Evolutionary conservation across 495 filamentous ascomycete species (phyloP), one percentile per base, ranked within the genome.

Genomic region (Trichoderma virens): DNA sequence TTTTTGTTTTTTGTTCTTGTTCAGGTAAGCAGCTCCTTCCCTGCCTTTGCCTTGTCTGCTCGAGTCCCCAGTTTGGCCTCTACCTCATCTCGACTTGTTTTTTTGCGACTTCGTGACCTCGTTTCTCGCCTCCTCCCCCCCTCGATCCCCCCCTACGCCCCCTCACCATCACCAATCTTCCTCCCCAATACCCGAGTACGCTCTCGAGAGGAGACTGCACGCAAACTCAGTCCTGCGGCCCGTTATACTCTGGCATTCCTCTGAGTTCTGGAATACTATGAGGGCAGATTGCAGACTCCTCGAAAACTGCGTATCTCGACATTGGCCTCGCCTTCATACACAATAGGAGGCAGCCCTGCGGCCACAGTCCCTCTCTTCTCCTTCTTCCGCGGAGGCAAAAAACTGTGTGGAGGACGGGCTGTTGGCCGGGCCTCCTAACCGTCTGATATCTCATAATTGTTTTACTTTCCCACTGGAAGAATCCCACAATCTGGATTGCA

Each of bases 21-120:
- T 56, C 51, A 56, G 51, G 51, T 56, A 56, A 56, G 51, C 51
- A 56, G 25, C 8, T 56, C 51, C 25, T 56, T 56, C 51, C 51
- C 27, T 56, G 51, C 1, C 23, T 5, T 56, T 9, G 27, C 2
- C 51, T 30, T 18, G 4, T 56, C 51, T n/a, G 23, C 51, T 56
- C 51, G 23, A 30, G 14, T 9, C 20, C 9, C 25, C 51, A 56
- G 6, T 47, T 9, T 30, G 51, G 51, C 16, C 25, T 56, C 27
- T 13, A 16, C 51, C 11, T 27, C 25, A 28, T 56, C 3, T 16
- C 51, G 51, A 30, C 3, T 56, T 4, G 0, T 23, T 23, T 9
- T 20, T 28, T 56, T 8, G 11, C 25, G 41, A 18, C n/a, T 18
- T 45, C n/a, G 51, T 30, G 25, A 28, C 23, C 25, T 56, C 51